These are phyloP conservation scores for Hymenoscyphus fructigenus DNA, from an alignment of 2,329 filamentous ascomycete genomes.

Conservation along the genomic window DNA sequence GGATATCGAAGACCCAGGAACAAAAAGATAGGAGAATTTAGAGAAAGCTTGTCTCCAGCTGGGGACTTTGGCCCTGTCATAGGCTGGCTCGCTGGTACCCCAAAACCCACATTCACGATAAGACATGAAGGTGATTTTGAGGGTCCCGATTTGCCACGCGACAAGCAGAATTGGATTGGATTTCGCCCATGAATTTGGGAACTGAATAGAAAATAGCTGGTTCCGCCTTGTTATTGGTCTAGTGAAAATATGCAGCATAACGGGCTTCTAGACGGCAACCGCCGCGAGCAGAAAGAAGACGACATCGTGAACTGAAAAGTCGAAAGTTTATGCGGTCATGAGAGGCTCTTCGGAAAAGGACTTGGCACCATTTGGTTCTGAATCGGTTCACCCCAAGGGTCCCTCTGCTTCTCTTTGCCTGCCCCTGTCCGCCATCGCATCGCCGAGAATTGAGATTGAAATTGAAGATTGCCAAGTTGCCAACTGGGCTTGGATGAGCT, in stretches of 20 bases:
- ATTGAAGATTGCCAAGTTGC: neutral
- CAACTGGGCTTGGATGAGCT: neutral
- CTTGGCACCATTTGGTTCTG: neutral
- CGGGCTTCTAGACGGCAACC: neutral
- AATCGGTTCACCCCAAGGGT: neutral
- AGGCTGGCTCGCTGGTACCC: neutral
- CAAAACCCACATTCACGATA: constrained; percentile 2
- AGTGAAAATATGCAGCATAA: neutral
- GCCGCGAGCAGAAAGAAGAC: neutral
- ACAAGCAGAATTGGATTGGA: neutral
- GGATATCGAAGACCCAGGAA: neutral
- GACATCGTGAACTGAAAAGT: neutral
- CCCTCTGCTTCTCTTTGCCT: neutral
- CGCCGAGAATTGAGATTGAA: neutral
- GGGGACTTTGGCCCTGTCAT: neutral
- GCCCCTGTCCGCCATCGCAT: neutral
- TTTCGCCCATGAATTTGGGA: no score
- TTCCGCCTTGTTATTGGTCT: no score
- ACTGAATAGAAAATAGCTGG: no score
- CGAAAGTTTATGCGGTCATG: neutral
- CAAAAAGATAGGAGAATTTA: neutral
- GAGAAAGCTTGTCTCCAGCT: neutral
- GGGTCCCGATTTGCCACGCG: neutral
- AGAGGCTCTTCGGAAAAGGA: neutral
- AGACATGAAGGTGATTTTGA: neutral